Base-by-base conservation (phyloP, 257 asterid genomes). In the Eucommia ulmoides region DNA sequence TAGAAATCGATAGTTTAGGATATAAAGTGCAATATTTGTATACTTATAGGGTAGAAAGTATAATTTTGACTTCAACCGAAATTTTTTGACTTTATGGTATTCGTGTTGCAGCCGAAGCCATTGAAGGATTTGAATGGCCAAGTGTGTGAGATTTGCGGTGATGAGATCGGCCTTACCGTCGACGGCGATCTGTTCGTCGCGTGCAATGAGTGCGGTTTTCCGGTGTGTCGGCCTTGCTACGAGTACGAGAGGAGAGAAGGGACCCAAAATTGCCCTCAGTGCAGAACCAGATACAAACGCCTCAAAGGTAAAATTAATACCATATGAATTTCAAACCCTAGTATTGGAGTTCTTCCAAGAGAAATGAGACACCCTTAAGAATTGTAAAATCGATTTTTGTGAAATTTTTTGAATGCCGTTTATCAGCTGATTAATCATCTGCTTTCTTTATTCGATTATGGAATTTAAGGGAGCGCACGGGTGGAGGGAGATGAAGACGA, bases 241-340 rank as follows among this genome's bases (percentile, higher is more conserved):
- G 95, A 84, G 77, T 88, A 88, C 21, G 95, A 88, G 73, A 79
- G 97, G 54, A 81, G 95, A 74, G 97, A 88, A 65, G 97, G 97
- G 33, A 72, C 63, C 61, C 95, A 88, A 65, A 75, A 65, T 8
- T 88, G 94, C 62, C 97, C 97, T 17, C 97, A 84, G 54, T 88
- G 97, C 84, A 88, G 74, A 65, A 88, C 97, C 59, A 75, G 93
- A 78, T 88, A 84, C 83, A 84, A 74, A 58, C 79, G 95, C 45
- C 95, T 84, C 24, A 84, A 84, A 79, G 95, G 83, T 78, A 70
- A 71, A 29, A n/a, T n/a, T n/a, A n/a, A n/a, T n/a, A n/a, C n/a
- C n/a, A n/a, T n/a, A n/a, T n/a, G n/a, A n/a, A n/a, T n/a, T n/a
- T n/a, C n/a, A n/a, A n/a, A n/a, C n/a, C n/a, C n/a, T n/a, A n/a